Evolutionary conservation across 2,329 filamentous ascomycete species (phyloP).

Genomic region (Alternaria tenuissima): DNA sequence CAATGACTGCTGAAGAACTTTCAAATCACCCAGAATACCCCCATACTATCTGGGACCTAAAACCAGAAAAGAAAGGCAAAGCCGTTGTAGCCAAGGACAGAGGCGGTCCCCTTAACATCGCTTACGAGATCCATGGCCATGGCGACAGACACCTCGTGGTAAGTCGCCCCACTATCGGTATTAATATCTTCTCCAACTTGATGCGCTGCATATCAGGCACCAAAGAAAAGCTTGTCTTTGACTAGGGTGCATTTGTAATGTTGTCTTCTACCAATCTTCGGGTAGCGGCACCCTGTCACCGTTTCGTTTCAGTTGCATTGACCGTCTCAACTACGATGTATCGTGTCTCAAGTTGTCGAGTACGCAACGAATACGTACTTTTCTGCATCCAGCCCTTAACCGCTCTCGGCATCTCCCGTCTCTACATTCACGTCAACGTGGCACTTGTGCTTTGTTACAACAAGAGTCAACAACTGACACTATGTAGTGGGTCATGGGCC

Average conservation of each 20-base stretch:
- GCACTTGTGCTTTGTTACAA: background rate
- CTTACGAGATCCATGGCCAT: constrained; percentile 81
- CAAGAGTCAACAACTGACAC: constrained; percentile 18
- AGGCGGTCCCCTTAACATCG: constrained; percentile 78
- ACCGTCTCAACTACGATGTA: constrained; percentile 41
- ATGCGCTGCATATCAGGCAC: constrained; percentile 25
- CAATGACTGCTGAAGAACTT: constrained; percentile 65
- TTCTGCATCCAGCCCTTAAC: constrained; percentile 8
- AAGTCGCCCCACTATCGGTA: constrained; percentile 52
- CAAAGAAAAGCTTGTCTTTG: constrained; percentile 1
- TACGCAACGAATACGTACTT: constrained; percentile 12
- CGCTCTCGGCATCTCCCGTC: constrained; percentile 6
- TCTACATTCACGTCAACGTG: background rate
- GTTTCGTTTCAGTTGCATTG: constrained; percentile 51
- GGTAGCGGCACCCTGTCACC: constrained; percentile 19
- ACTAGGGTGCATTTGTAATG: constrained; percentile 34
- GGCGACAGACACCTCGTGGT: constrained; percentile 78
- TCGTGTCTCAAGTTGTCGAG: constrained; percentile 39
- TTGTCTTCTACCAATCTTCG: constrained; percentile 13
- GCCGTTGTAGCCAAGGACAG: constrained; percentile 71
- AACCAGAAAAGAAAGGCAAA: constrained; percentile 69
- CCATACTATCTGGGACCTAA: constrained; percentile 73
- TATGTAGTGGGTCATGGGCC: constrained; percentile 78
- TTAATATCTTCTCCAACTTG: constrained; percentile 20
- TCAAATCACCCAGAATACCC: constrained; percentile 71